Evolutionary conservation across 1,139 yeast genomes (phyloP), one percentile per base, ranked within the genome.

Genomic region (Debaryomycetaceae sp.): DNA sequence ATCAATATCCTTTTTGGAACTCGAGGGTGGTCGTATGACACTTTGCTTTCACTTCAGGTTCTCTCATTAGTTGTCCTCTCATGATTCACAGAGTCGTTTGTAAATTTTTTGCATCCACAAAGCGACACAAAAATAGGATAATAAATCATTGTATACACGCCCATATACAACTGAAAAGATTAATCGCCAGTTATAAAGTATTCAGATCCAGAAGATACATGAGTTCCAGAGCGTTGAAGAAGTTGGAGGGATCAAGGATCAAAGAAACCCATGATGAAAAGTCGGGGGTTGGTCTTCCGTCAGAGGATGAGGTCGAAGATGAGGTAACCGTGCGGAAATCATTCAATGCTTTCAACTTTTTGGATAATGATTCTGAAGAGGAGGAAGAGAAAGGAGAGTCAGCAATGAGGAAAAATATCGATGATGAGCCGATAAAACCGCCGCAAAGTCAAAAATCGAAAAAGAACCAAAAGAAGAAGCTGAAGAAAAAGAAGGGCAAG

Each of bases 171-270:
- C 20, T 17, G 20, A 17, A 17, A 17, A 17, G 20, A 17, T 17
- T 17, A 17, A 17, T 17, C 20, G 20, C 20, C 2, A 4, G 20
- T 4, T 17, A 17, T 17, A 17, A 17, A 17, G 20, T 17, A 17
- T 17, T 4, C 4, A 27, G 11, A 27, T 27, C 31, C 8, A 27
- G 31, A 8, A 17, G 24, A n/a, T 22, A 34, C 13, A 83, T 84
- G 93, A 83, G 90, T 69, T 80, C 86, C 2, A 74, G 90, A 58
- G 87, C 86, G 6, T 64, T 84, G 45, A 75, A 78, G 54, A 74
- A 78, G 49, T 65, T 82, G 9, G 77, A 75, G 44, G 65, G 65
- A 46, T 72, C 74, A 48, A 68, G 67, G 43, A 69, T 72, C 44
- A 75, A 71, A 31, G 39, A 68, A 62, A 20, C 31, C 38, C 54